These are phyloP conservation scores for Pythium oligandrum DNA, from an alignment of 352 stramenopile species.

Conservation along the genomic window DNA sequence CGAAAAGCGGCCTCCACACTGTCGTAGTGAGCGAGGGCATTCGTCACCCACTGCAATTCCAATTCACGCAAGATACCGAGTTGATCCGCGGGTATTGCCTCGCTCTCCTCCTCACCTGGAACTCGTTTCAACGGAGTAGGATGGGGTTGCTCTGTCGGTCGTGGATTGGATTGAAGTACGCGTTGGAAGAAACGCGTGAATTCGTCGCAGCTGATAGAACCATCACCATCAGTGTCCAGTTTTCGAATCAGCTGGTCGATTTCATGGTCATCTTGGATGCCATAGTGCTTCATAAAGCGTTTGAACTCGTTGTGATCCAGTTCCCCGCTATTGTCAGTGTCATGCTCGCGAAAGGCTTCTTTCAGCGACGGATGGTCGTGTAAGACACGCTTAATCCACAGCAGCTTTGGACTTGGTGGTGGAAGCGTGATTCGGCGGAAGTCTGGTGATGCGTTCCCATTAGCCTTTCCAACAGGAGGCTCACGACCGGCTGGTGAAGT, in stretches of 20 bases:
- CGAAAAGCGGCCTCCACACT: slow-evolving; percentile 42
- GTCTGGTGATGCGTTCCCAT: too few species aligned
- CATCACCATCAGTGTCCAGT: slow-evolving; percentile 35
- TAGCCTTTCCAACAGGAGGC: too few species aligned
- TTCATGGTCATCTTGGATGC: slow-evolving; percentile 26
- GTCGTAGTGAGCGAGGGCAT: slow-evolving; percentile 31
- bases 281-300: slow-evolving; percentile 47
- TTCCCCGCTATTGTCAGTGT: slow-evolving; percentile 37
- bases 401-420: slow-evolving; percentile 1
- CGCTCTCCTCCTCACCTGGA: too few species aligned
- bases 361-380: slow-evolving; percentile 30
- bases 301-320: slow-evolving; percentile 45
- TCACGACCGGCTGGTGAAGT: too few species aligned
- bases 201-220: slow-evolving; percentile 36
- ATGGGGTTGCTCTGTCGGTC: neutral
- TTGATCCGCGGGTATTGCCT: slow-evolving; percentile 4
- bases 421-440: too few species aligned
- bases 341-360: slow-evolving; percentile 28
- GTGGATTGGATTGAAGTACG: neutral
- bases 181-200: slow-evolving; percentile 33
- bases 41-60: slow-evolving; percentile 47
- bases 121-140: too few species aligned
- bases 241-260: slow-evolving; percentile 34
- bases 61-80: slow-evolving; percentile 34
- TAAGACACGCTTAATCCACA: slow-evolving; percentile 25